These are phyloP conservation scores for Strigomonas culicis DNA, from an alignment of 208 protist genomes.

Conservation along the genomic window DNA sequence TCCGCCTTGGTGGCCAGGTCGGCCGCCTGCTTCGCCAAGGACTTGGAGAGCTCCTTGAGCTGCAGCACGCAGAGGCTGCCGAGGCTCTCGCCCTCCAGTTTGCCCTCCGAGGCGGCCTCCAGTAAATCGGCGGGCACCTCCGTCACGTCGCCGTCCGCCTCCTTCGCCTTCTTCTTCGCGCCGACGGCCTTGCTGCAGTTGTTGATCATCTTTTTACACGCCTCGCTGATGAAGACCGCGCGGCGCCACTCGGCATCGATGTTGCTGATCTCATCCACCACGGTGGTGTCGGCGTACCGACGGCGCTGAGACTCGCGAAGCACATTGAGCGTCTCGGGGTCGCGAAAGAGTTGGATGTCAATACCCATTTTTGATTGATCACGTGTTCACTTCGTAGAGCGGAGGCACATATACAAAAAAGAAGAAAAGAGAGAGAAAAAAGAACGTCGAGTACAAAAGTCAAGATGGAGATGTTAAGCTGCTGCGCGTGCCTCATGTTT, in stretches of 20 bases:
- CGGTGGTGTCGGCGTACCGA: slow-evolving; percentile 81
- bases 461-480: background rate
- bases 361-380: slow-evolving; percentile 75
- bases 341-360: slow-evolving; percentile 96
- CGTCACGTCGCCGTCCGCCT: slow-evolving; percentile 67
- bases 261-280: slow-evolving; percentile 93
- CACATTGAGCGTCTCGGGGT: slow-evolving; percentile 91
- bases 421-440: slow-evolving; percentile 1
- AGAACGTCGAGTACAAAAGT: background rate
- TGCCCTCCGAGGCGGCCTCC: slow-evolving; percentile 43
- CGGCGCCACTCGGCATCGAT: slow-evolving; percentile 92
- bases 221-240: slow-evolving; percentile 79
- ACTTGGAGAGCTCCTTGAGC: slow-evolving; percentile 88
- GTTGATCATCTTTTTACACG: slow-evolving; percentile 88
- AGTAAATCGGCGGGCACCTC: slow-evolving; percentile 62
- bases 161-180: slow-evolving; percentile 92
- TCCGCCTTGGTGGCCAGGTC: slow-evolving; percentile 61
- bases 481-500: background rate
- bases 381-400: slow-evolving; percentile 1
- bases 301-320: slow-evolving; percentile 95
- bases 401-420: background rate
- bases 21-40: slow-evolving; percentile 49
- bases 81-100: slow-evolving; percentile 54
- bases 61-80: slow-evolving; percentile 76
- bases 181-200: slow-evolving; percentile 88